Percentiles rank a stretch among this genome's conserved stretches.
Conservation (phyloP, 208 protist genomes). For the Leishmania major region DNA sequence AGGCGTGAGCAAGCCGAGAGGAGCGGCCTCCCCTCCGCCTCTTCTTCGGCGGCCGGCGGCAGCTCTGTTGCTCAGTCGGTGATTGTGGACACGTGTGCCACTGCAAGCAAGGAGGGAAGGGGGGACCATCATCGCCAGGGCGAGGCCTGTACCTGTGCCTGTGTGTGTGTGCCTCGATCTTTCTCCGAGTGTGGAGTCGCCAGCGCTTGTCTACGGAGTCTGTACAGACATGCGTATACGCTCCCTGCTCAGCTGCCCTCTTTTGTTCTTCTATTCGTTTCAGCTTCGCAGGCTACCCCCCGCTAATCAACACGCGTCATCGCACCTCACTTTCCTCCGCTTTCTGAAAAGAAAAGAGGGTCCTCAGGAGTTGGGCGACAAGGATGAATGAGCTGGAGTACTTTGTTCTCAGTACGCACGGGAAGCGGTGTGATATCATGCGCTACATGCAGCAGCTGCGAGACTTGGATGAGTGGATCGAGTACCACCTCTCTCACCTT, state of each 20-base stretch:
- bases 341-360: background rate
- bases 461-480: slow-evolving; percentile 63
- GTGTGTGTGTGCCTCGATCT: background rate
- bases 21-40: background rate
- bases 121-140: background rate
- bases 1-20: background rate
- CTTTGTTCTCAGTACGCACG: slow-evolving; percentile 71
- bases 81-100: background rate
- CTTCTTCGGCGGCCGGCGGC: background rate
- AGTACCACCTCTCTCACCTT: slow-evolving; percentile 52
- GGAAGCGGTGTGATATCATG: slow-evolving; percentile 52
- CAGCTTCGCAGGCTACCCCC: too few species aligned
- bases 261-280: too few species aligned
- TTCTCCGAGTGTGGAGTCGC: background rate
- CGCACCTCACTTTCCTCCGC: background rate
- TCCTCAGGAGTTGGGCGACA: slow-evolving; percentile 1
- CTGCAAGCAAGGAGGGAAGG: background rate
- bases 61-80: background rate
- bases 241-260: background rate
- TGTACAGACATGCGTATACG: background rate
- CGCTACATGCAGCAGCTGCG: slow-evolving; percentile 70
- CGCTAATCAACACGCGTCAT: too few species aligned
- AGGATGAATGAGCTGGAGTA: slow-evolving; percentile 75
- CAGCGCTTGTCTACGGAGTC: background rate
- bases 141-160: background rate